Evolutionary conservation across 2,329 filamentous ascomycete species (phyloP), one percentile per base, ranked within the genome.

Genomic region (Tolypocladium sp.): DNA sequence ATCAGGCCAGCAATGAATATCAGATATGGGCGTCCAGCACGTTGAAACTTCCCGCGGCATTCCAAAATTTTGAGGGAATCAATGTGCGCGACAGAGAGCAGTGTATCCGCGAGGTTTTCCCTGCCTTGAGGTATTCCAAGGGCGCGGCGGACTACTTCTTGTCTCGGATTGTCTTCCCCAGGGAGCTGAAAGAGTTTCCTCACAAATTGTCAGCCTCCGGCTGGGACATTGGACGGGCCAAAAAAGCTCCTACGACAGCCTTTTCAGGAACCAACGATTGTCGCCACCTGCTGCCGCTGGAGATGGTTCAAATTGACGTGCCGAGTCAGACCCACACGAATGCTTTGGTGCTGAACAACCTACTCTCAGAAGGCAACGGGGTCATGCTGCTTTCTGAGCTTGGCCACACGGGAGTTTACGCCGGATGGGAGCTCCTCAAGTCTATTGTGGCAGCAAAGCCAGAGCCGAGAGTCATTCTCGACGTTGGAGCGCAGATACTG

Each of bases 211-310:
- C 81, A 0, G 77, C 82, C 0, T 89, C 85, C 0, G 86, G 84
- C 0, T 90, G 86, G 86, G 85, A 90, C 63, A 73, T 89, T 40
- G 82, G 74, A 2, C 64, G 69, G 25, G 46, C 58, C 17, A 83
- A 78, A 57, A 10, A 35, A 0, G 70, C 81, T 35, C 75, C 78
- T 0, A 83, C 79, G 0, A 84, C 82, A 0, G 87, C 86, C 0
- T 90, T 90, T 65, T 87, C 83, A 59, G 86, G 87, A 0, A 90
- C 87, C 0, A 86, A 84, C 37, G 86, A 89, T 63, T 82, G 80
- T 0, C 70, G 76, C 6, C 72, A 76, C 10, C 64, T 85, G 0
- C 71, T 90, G 0, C 86, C 86, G 0, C 65, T 86, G 0, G 71
- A 65, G 2, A 75, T 89, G 1, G 62, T 71, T 1, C 84, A 88